phyloP scores from a whole-genome alignment of 2,329 filamentous ascomycete genomes.

The Botrytis tulipae region DNA sequence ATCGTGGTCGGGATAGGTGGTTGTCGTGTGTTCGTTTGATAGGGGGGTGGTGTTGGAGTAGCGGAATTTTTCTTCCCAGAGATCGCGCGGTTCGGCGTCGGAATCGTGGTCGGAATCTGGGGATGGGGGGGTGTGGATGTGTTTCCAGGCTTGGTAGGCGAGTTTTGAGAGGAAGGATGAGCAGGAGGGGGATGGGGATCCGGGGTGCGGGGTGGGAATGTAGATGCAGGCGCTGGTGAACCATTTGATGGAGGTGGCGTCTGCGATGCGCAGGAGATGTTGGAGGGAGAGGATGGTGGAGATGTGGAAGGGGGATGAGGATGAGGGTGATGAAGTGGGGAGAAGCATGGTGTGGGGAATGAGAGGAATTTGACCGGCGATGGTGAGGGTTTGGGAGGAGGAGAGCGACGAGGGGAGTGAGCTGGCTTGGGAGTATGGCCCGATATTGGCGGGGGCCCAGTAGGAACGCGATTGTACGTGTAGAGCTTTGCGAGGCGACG shows the following conservation, averaged over 20 bases:
- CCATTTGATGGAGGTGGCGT: conserved; percentile 67
- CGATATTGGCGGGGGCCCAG: conserved; percentile 98
- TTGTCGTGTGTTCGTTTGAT: neutral
- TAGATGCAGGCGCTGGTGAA: conserved; percentile 78
- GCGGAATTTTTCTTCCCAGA: conserved; percentile 67
- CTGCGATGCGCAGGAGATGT: conserved; percentile 82
- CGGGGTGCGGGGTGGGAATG: conserved; percentile 47
- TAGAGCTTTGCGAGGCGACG: conserved; percentile 49
- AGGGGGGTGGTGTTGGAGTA: conserved; percentile 24
- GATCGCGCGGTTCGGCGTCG: conserved; percentile 54
- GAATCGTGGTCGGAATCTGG: conserved; percentile 44
- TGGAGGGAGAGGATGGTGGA: conserved; percentile 76
- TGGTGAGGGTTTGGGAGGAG: conserved; percentile 48
- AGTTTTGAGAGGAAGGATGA: conserved; percentile 42
- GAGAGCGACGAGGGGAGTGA: conserved; percentile 45
- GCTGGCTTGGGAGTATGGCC: conserved; percentile 91
- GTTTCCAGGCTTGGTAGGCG: conserved; percentile 50
- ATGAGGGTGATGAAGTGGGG: conserved; percentile 36
- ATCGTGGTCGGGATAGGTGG: neutral
- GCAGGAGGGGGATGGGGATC: conserved; percentile 41
- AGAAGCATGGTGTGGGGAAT: conserved; percentile 75
- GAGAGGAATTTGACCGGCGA: conserved; percentile 91
- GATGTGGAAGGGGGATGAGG: conserved; percentile 43
- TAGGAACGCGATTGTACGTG: conserved; percentile 94
- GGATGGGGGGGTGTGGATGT: conserved; percentile 24